phyloP scores from a whole-genome alignment of 2,329 filamentous ascomycete species.

The Colletotrichum spinosum region DNA sequence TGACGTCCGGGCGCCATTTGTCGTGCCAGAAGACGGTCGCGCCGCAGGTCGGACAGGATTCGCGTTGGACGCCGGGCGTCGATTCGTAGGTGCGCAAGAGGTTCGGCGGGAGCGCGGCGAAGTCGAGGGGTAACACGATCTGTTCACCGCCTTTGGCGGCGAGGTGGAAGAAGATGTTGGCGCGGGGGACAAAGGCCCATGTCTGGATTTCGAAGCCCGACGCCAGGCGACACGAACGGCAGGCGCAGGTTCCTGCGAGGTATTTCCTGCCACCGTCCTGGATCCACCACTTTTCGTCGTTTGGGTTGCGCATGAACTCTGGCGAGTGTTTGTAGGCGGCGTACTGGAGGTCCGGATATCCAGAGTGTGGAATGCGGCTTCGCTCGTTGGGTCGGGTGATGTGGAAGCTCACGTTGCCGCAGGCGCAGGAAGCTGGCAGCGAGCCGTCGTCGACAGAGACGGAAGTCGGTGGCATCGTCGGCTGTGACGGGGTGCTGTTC shows the following conservation, averaged over 20 bases:
- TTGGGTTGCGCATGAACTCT: conserved; percentile 51
- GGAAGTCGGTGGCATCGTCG: too few species aligned
- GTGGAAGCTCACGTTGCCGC: conserved; percentile 59
- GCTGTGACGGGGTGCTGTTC: too few species aligned
- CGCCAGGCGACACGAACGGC: conserved; percentile 69
- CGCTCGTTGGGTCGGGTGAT: conserved; percentile 65
- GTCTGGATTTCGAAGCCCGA: conserved; percentile 73
- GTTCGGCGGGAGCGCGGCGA: conserved; percentile 48
- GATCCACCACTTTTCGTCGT: conserved; percentile 71
- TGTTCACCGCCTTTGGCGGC: not conserved
- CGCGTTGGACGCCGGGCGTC: conserved; percentile 63
- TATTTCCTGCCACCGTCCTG: conserved; percentile 60
- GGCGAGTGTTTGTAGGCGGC: conserved; percentile 8
- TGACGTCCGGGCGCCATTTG: conserved; percentile 61
- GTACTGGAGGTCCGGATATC: conserved; percentile 59
- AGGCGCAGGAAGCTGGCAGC: conserved; percentile 45
- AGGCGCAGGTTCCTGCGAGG: conserved; percentile 70
- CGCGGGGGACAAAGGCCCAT: conserved; percentile 74
- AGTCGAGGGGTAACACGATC: conserved; percentile 46
- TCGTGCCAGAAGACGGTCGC: conserved; percentile 74
- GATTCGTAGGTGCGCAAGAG: conserved; percentile 66
- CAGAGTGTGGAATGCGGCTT: conserved; percentile 58
- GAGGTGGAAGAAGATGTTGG: conserved; percentile 63
- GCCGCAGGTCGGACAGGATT: conserved; percentile 73
- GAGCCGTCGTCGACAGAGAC: not conserved